These are phyloP conservation scores for Kalmusia sp. DNA, from an alignment of 2,329 filamentous ascomycete species.

Conservation along the genomic window DNA sequence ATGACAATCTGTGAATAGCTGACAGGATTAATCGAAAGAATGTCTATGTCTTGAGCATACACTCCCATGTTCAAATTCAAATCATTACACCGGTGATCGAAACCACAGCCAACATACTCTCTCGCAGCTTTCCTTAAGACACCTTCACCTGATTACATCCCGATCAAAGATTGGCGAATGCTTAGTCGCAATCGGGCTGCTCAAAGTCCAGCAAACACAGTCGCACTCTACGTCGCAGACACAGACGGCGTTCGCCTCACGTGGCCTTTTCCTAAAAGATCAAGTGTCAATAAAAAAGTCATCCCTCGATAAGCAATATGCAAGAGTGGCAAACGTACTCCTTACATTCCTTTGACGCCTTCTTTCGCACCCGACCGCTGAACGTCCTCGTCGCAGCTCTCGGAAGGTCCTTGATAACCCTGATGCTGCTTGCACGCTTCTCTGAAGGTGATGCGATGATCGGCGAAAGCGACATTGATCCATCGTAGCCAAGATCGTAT, in stretches of 20 bases:
- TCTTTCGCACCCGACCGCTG: neutral
- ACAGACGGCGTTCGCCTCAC: neutral
- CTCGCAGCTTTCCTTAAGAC: too few relatives aligned
- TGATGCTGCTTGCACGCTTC: neutral
- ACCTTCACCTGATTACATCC: neutral
- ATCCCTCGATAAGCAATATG: neutral
- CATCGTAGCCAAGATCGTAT: neutral
- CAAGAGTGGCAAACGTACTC: neutral
- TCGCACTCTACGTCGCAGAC: slow-evolving; percentile 1
- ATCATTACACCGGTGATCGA: too few relatives aligned
- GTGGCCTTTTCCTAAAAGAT: neutral
- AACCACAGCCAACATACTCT: too few relatives aligned
- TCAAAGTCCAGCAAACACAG: slow-evolving; percentile 3
- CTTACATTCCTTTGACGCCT: neutral
- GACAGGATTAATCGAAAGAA: too few relatives aligned
- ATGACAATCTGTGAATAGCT: too few relatives aligned
- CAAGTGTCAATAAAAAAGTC: neutral
- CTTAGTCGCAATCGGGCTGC: slow-evolving; percentile 1
- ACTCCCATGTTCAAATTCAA: too few relatives aligned
- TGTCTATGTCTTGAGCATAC: too few relatives aligned
- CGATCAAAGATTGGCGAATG: slow-evolving; percentile 8
- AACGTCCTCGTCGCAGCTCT: neutral
- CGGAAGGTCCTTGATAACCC: neutral
- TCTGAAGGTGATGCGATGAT: neutral
- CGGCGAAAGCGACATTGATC: neutral